phyloP scores from a whole-genome alignment of 2,329 filamentous ascomycete genomes.

The Epicoccum nigrum region DNA sequence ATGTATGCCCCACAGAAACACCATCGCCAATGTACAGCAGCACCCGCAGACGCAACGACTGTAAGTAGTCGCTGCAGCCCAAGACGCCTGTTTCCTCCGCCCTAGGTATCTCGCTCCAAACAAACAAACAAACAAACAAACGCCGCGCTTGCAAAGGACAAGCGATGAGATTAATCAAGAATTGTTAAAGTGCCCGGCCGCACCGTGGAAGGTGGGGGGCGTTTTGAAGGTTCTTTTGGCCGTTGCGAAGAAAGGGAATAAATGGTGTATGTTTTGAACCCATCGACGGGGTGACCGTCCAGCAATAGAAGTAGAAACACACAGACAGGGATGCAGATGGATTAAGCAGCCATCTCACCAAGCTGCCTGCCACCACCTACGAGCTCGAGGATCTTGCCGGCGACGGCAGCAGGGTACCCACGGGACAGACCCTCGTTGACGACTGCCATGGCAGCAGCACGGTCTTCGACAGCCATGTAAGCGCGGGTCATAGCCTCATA shows the following conservation, averaged over 20 bases:
- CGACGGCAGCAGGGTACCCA: constrained; percentile 89
- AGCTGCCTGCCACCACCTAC: constrained; percentile 56
- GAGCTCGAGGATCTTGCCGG: constrained; percentile 91
- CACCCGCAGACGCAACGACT: background rate
- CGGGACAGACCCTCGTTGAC: constrained; percentile 89
- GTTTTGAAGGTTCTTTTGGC: constrained; percentile 21
- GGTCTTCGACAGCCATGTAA: constrained; percentile 82
- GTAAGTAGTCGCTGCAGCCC: background rate
- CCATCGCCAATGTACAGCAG: constrained; percentile 19
- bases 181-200: constrained; percentile 27
- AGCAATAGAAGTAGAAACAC: constrained; percentile 17
- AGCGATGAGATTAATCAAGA: background rate
- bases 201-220: constrained; percentile 25
- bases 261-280: constrained; percentile 10
- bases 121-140: constrained; percentile 14
- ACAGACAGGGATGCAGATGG: background rate
- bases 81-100: constrained; percentile 11
- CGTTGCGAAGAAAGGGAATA: constrained; percentile 24
- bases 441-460: constrained; percentile 74
- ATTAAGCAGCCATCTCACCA: constrained; percentile 29
- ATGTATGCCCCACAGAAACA: constrained; percentile 19
- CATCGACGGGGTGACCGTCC: background rate
- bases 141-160: constrained; percentile 27
- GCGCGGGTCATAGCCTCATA: constrained; percentile 99
- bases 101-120: constrained; percentile 20